phyloP scores from a whole-genome alignment of 2,329 filamentous ascomycete genomes.

The Arachnomyces sp. region DNA sequence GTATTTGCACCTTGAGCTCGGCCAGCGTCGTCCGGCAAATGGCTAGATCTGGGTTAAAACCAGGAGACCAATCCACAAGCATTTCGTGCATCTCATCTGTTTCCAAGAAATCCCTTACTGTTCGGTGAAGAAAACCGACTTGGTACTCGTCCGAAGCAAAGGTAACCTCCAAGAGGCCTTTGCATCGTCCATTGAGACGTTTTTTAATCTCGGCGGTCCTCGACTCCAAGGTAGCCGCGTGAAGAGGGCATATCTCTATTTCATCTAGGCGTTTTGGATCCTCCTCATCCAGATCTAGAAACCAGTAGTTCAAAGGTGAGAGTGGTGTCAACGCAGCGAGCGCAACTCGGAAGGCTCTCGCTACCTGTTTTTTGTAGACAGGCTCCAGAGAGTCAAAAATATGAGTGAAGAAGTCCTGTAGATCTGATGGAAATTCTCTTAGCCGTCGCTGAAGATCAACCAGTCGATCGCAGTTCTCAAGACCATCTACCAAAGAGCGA shows the following conservation, averaged over 20 bases:
- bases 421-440: conserved; percentile 11
- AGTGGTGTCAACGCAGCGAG: conserved; percentile 5
- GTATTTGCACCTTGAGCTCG: too few relatives aligned
- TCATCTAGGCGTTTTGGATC: background rate
- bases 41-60: too few relatives aligned
- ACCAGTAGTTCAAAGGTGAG: conserved; percentile 5
- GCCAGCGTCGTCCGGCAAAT: too few relatives aligned
- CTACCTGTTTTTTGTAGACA: conserved; percentile 11
- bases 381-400: conserved; percentile 14
- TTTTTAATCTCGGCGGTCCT: conserved; percentile 6
- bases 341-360: conserved; percentile 8
- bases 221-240: background rate
- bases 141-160: background rate
- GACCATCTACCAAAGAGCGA: conserved; percentile 14
- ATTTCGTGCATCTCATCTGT: too few relatives aligned
- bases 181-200: conserved; percentile 13
- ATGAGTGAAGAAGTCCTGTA: conserved; percentile 14
- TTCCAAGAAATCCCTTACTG: conserved; percentile 8
- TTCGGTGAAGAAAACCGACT: conserved; percentile 7
- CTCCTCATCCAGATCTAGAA: conserved; percentile 5
- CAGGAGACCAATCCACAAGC: too few relatives aligned
- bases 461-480: conserved; percentile 16
- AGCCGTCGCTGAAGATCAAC: conserved; percentile 14
- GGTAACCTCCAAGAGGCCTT: conserved; percentile 12
- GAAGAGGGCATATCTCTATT: too few relatives aligned